Conservation (phyloP, 177 flowering plant genomes). For the Vitis hybrid region DNA sequence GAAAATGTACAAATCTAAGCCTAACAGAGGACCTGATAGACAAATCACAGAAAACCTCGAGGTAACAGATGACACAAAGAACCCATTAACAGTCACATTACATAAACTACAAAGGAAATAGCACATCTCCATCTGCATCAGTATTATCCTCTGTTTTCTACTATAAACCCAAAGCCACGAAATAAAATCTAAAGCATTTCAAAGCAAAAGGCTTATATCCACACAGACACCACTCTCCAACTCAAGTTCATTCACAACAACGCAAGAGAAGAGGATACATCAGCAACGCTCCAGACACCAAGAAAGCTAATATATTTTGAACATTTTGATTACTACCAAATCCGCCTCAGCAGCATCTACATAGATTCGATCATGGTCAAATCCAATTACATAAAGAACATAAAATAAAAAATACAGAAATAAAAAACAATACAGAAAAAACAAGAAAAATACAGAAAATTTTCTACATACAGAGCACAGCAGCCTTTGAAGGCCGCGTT, state of each 20-base stretch:
- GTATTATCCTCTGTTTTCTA: neutral
- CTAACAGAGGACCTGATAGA: too few relatives aligned
- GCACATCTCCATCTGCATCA: neutral
- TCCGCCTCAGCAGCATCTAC: slow-evolving; percentile 20
- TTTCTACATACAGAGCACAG: slow-evolving; percentile 32
- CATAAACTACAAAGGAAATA: neutral
- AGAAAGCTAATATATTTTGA: slow-evolving; percentile 10
- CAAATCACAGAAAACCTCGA: too few relatives aligned
- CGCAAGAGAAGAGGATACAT: slow-evolving; percentile 4
- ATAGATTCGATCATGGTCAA: slow-evolving; percentile 10
- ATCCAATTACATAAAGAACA: slow-evolving; percentile 16
- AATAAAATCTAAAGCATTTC: neutral
- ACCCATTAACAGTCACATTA: neutral
- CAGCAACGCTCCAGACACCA: slow-evolving; percentile 8
- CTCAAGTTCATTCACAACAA: slow-evolving; percentile 1
- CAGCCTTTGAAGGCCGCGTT: slow-evolving; percentile 32
- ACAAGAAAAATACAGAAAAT: slow-evolving; percentile 6
- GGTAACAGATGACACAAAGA: too few relatives aligned
- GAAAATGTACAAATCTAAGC: too few relatives aligned
- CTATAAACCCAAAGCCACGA: neutral
- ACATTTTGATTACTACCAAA: slow-evolving; percentile 18
- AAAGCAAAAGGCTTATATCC: neutral
- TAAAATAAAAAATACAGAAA: slow-evolving; percentile 6
- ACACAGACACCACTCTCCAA: neutral
- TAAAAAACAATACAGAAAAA: slow-evolving; percentile 5